phyloP scores from a whole-genome alignment of 169 alveolate species.

The Plasmodium adleri region DNA sequence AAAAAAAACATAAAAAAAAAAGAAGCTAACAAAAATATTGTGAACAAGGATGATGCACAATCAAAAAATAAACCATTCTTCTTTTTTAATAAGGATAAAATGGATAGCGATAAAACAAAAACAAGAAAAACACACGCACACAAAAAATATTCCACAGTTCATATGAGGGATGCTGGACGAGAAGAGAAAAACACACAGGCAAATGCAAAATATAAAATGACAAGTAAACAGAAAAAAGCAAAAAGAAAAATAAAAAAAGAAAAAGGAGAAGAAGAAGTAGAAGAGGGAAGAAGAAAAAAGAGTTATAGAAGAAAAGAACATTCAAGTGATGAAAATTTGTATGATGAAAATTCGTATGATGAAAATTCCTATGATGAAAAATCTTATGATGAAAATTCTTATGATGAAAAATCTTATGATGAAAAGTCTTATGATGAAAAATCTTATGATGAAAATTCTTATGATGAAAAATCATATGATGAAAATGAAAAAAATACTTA shows the following conservation, averaged over 20 bases:
- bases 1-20: constrained; percentile 16
- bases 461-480: not conserved
- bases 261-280: not conserved
- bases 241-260: not conserved
- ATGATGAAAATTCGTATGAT: not conserved
- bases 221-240: not conserved
- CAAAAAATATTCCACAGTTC: not conserved
- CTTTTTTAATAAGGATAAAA: constrained; percentile 3
- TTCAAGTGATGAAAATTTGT: not conserved
- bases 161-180: too few relatives aligned
- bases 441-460: not conserved
- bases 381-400: not conserved
- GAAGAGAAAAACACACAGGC: not conserved
- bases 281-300: not conserved
- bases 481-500: not conserved
- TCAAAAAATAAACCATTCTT: not conserved
- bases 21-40: too few relatives aligned
- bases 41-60: too few relatives aligned
- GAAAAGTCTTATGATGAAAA: not conserved
- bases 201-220: not conserved
- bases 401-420: not conserved
- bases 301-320: not conserved
- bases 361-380: not conserved
- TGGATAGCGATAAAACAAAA: not conserved
- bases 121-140: not conserved